These are phyloP conservation scores for Nigrospora oryzae DNA, from an alignment of 2,329 filamentous ascomycete genomes.

Conservation along the genomic window DNA sequence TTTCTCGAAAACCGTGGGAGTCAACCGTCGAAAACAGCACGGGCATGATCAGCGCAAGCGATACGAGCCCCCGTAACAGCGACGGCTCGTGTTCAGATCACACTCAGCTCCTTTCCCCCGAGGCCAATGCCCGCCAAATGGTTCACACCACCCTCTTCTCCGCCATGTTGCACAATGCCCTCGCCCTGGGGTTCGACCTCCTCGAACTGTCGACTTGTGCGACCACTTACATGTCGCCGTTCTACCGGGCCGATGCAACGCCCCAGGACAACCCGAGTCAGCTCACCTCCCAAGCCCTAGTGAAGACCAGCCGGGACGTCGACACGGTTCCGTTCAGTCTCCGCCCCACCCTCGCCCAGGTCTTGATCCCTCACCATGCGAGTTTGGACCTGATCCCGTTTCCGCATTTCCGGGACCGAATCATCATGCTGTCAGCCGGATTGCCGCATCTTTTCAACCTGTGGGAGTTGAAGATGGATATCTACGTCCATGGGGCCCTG, in stretches of 20 bases:
- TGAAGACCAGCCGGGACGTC: neutral
- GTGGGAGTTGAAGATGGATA: conserved; percentile 26
- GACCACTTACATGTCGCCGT: conserved; percentile 19
- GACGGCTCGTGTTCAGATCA: too few relatives aligned
- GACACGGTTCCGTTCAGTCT: conserved; percentile 19
- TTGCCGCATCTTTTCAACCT: conserved; percentile 20
- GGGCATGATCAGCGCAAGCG: too few relatives aligned
- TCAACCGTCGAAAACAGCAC: too few relatives aligned
- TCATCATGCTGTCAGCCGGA: conserved; percentile 20
- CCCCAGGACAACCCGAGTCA: conserved; percentile 7
- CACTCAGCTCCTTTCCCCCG: neutral
- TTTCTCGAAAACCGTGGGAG: too few relatives aligned
- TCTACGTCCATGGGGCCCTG: conserved; percentile 20
- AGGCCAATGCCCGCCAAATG: conserved; percentile 5
- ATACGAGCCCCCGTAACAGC: too few relatives aligned
- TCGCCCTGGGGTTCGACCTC: conserved; percentile 15
- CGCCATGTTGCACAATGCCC: conserved; percentile 16
- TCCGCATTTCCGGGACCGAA: conserved; percentile 20
- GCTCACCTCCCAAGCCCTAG: conserved; percentile 12
- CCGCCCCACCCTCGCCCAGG: conserved; percentile 25
- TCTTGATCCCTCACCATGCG: conserved; percentile 26
- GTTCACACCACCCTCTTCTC: conserved; percentile 9
- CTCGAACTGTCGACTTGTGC: conserved; percentile 11
- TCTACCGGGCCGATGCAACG: conserved; percentile 15
- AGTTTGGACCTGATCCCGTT: conserved; percentile 26